Evolutionary conservation across 2,329 filamentous ascomycete genomes (phyloP).

Genomic region (Didymella glomerata): DNA sequence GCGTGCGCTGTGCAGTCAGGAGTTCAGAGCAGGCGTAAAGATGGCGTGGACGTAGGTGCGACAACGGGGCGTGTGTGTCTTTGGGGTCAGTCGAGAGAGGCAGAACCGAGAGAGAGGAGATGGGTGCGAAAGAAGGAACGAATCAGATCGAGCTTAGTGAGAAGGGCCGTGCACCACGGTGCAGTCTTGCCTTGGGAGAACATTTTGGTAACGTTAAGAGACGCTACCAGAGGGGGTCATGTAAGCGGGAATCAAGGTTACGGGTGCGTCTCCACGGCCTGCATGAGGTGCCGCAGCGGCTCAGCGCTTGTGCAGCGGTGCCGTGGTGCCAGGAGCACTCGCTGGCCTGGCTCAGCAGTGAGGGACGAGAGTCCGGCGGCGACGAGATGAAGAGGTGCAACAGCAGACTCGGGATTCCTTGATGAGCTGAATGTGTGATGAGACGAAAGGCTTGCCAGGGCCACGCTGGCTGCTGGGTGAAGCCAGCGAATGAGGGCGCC

Average conservation of each 20-base stretch:
- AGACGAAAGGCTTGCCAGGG: conserved; percentile 30
- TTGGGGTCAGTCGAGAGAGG: conserved; percentile 34
- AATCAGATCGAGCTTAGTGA: conserved; percentile 22
- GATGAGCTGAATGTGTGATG: conserved; percentile 31
- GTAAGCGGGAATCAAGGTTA: conserved; percentile 19
- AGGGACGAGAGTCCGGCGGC: conserved; percentile 27
- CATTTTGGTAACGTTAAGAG: conserved; percentile 25
- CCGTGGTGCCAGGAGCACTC: conserved; percentile 1
- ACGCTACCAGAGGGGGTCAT: conserved; percentile 27
- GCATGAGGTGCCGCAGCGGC: conserved; percentile 13
- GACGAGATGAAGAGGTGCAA: conserved; percentile 29
- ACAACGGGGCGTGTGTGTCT: conserved; percentile 27
- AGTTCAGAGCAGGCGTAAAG: conserved; percentile 9
- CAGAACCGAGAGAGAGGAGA: conserved; percentile 23
- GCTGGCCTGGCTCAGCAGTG: conserved; percentile 16
- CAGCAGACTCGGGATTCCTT: conserved; percentile 24
- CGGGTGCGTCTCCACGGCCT: conserved; percentile 14
- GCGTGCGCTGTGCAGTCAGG: conserved; percentile 31
- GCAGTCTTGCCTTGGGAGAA: conserved; percentile 11
- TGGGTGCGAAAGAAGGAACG: conserved; percentile 23
- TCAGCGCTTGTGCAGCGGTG: conserved; percentile 15
- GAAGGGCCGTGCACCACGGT: conserved; percentile 26
- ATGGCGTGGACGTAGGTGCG: conserved; percentile 27
- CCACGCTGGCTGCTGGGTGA: conserved; percentile 5
- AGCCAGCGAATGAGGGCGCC: conserved; percentile 23